Evolutionary conservation across 2,329 filamentous ascomycete genomes (phyloP).

Genomic region (Magnaporthiopsis poae): DNA sequence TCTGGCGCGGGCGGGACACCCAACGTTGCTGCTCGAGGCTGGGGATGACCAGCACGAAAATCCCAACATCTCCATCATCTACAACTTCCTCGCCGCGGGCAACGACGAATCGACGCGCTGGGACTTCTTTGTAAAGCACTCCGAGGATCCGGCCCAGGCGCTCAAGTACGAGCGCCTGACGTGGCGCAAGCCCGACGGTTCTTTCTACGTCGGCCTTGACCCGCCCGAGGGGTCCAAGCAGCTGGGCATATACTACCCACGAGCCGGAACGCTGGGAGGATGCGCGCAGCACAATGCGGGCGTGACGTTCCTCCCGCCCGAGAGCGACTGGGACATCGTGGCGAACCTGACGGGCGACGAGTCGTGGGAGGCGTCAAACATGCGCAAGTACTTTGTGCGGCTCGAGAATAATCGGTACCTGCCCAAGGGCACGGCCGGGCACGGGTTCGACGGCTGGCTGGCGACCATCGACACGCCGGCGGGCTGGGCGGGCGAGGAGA

Average conservation of each 20-base stretch:
- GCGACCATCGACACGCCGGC: conserved; percentile 14
- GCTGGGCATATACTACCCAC: conserved; percentile 37
- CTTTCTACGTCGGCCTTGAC: conserved; percentile 29
- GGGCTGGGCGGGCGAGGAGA: conserved; percentile 27
- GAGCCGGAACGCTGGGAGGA: conserved; percentile 36
- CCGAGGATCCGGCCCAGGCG: conserved; percentile 38
- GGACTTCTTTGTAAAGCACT: conserved; percentile 52
- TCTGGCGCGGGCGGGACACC: conserved; percentile 49
- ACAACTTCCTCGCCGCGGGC: conserved; percentile 37
- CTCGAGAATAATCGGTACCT: conserved; percentile 48
- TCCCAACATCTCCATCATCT: conserved; percentile 37
- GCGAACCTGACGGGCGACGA: conserved; percentile 45
- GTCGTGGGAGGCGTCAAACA: conserved; percentile 48
- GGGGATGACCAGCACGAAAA: conserved; percentile 45
- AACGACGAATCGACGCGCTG: conserved; percentile 42
- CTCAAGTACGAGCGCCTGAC: conserved; percentile 42
- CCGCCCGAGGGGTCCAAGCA: conserved; percentile 25
- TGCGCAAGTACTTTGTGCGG: conserved; percentile 49
- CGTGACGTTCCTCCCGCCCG: conserved; percentile 47
- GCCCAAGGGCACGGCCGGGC: conserved; percentile 31
- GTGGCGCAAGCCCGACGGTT: conserved; percentile 31
- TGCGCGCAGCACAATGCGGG: conserved; percentile 52
- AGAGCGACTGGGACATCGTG: conserved; percentile 50
- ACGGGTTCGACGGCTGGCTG: conserved; percentile 48
- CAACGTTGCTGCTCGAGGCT: conserved; percentile 51